Percentiles rank a stretch among this genome's conserved stretches.
Conservation (phyloP, 1,284 basidiomycete genomes). For the Microbotryum lychnidis-dioicae region DNA sequence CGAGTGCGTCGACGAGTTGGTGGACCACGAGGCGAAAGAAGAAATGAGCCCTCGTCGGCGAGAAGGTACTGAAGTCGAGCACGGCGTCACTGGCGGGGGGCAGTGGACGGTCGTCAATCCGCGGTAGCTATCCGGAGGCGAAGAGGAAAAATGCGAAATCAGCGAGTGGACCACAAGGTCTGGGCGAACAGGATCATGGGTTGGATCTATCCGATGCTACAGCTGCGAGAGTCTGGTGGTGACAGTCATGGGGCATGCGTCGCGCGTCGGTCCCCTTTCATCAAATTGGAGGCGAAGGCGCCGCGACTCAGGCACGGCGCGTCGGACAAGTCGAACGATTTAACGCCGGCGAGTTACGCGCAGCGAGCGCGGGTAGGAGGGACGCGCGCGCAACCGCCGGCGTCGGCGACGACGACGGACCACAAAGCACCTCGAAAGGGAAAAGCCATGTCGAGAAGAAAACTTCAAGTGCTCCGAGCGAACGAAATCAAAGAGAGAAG, state of each 20-base stretch:
- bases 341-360: no score
- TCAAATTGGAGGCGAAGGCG: no score
- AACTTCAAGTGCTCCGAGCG: background rate
- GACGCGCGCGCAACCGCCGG: background rate
- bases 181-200: no score
- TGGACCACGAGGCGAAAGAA: constrained; percentile 19
- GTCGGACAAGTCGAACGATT: no score
- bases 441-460: constrained; percentile 2
- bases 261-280: no score
- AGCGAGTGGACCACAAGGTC: no score
- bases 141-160: no score
- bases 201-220: no score
- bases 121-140: constrained; percentile 19
- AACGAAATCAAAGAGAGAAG: constrained; percentile 21
- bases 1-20: constrained; percentile 7
- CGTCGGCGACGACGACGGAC: background rate
- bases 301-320: no score
- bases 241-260: no score
- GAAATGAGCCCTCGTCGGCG: constrained; percentile 19
- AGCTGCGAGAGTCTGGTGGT: no score
- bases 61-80: background rate
- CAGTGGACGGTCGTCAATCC: constrained; percentile 26
- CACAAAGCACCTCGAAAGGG: background rate
- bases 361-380: background rate
- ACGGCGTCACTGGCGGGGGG: background rate